These are phyloP conservation scores for Phytopythium ostracodes DNA, from an alignment of 352 stramenopile genomes.

Conservation along the genomic window DNA sequence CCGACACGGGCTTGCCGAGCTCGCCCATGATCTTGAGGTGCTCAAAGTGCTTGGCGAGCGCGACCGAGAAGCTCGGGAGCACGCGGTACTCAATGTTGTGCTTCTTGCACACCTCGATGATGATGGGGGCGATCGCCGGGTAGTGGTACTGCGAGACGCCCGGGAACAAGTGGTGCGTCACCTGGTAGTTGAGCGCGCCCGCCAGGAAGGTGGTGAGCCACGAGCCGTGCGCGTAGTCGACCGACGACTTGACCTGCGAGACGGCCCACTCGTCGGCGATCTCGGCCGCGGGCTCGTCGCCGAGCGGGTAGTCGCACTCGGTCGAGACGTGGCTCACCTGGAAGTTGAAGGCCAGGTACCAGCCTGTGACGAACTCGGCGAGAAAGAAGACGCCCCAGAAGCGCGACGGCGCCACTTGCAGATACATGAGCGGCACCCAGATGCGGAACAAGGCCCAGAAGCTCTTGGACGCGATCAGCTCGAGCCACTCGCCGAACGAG, in stretches of 20 bases:
- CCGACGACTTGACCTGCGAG: slow-evolving; percentile 92
- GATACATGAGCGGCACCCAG: slow-evolving; percentile 79
- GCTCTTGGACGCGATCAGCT: slow-evolving; percentile 85
- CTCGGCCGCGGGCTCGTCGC: slow-evolving; percentile 45
- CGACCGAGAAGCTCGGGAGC: slow-evolving; percentile 75
- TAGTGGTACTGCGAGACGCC: slow-evolving; percentile 94
- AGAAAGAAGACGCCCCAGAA: slow-evolving; percentile 84
- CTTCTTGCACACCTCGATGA: slow-evolving; percentile 91
- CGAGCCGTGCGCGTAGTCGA: slow-evolving; percentile 90
- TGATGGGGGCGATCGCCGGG: slow-evolving; percentile 90
- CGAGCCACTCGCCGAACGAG: slow-evolving; percentile 62
- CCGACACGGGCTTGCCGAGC: slow-evolving; percentile 65
- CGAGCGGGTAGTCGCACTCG: slow-evolving; percentile 86
- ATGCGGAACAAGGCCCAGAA: slow-evolving; percentile 91
- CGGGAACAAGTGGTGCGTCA: slow-evolving; percentile 92
- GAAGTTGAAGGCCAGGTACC: slow-evolving; percentile 94
- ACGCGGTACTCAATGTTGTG: slow-evolving; percentile 92
- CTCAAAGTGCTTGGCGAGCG: slow-evolving; percentile 80
- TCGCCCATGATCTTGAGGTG: slow-evolving; percentile 89
- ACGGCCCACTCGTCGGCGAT: slow-evolving; percentile 91
- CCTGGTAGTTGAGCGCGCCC: slow-evolving; percentile 96
- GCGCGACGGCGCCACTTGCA: slow-evolving; percentile 48
- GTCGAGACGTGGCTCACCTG: slow-evolving; percentile 90
- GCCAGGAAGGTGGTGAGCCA: slow-evolving; percentile 90
- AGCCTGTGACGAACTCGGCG: slow-evolving; percentile 88